Evolutionary conservation across 495 filamentous ascomycete species (phyloP).

Genomic region (Penicilliopsis zonata): DNA sequence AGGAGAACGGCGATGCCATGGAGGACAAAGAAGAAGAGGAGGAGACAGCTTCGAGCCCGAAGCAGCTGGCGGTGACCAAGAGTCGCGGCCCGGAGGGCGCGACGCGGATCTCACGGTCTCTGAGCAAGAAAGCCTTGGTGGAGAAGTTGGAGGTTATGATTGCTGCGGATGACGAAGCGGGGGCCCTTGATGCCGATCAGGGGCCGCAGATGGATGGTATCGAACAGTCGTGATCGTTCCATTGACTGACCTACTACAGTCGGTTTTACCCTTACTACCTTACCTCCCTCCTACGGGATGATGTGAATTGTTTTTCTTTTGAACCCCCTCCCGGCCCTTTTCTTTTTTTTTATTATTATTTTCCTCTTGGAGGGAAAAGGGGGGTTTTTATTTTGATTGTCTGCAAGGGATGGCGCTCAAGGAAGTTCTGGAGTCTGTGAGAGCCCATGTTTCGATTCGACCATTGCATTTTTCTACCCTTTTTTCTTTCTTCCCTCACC

Average conservation of each 20-base stretch:
- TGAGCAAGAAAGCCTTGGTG: slow-evolving; percentile 25
- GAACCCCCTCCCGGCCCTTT: not conserved
- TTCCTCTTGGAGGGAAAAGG: not conserved
- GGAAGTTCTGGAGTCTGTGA: no score
- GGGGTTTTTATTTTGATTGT: no score
- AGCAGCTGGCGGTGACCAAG: slow-evolving; percentile 8
- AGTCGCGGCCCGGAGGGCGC: slow-evolving; percentile 7
- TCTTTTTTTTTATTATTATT: not conserved
- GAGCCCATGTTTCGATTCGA: no score
- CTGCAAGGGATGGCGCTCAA: no score
- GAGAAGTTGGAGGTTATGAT: slow-evolving; percentile 27
- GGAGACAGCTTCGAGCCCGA: slow-evolving; percentile 7
- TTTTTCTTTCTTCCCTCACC: no score
- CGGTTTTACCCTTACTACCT: no score
- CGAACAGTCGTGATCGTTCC: no score
- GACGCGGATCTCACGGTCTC: slow-evolving; percentile 14
- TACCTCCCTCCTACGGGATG: no score
- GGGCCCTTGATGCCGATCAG: not conserved
- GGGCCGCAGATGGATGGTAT: slow-evolving; percentile 5
- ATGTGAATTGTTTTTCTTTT: no score
- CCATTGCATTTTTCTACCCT: no score
- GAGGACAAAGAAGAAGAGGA: slow-evolving; percentile 4
- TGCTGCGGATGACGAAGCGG: slow-evolving; percentile 12
- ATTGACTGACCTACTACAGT: no score
- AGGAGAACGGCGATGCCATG: slow-evolving; percentile 5